Conservation (phyloP, 2,329 filamentous ascomycete genomes). For the Myriosclerotinia scirpicola region DNA sequence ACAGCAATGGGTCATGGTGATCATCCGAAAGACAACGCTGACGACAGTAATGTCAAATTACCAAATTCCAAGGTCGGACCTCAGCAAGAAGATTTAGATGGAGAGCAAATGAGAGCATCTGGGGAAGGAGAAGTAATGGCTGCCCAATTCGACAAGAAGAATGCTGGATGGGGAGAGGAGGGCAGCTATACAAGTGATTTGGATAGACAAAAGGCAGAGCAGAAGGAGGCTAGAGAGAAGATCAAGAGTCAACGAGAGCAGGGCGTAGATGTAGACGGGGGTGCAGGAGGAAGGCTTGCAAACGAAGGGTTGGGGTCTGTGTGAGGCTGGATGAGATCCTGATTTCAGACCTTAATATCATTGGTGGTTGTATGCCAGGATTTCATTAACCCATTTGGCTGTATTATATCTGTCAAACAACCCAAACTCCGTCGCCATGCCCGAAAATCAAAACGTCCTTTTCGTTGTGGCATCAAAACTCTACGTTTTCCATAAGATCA, state of each 20-base stretch:
- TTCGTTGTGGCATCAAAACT: slow-evolving; percentile 32
- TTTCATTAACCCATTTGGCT: slow-evolving; percentile 10
- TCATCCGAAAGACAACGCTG: slow-evolving; percentile 38
- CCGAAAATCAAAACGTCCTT: slow-evolving; percentile 18
- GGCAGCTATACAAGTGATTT: slow-evolving; percentile 37
- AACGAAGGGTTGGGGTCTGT: slow-evolving; percentile 38
- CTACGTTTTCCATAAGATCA: slow-evolving; percentile 38
- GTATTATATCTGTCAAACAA: slow-evolving; percentile 28
- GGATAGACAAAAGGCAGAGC: slow-evolving; percentile 40
- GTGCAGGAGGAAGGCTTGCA: slow-evolving; percentile 34
- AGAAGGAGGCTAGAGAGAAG: slow-evolving; percentile 36
- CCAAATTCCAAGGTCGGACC: slow-evolving; percentile 35
- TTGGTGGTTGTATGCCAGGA: slow-evolving; percentile 16
- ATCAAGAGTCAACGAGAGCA: slow-evolving; percentile 34
- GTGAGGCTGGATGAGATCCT: slow-evolving; percentile 24
- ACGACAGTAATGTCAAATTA: slow-evolving; percentile 35
- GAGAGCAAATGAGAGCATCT: slow-evolving; percentile 38
- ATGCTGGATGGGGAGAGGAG: slow-evolving; percentile 40
- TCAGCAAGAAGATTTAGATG: slow-evolving; percentile 39
- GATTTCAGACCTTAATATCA: background rate
- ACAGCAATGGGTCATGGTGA: slow-evolving; percentile 39
- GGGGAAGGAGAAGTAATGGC: slow-evolving; percentile 40
- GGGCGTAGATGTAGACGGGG: slow-evolving; percentile 38
- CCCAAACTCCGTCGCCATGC: slow-evolving; percentile 40
- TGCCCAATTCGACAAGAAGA: slow-evolving; percentile 40